These are phyloP conservation scores for Purshia tridentata DNA, from an alignment of 306 rosid genomes.

Conservation along the genomic window DNA sequence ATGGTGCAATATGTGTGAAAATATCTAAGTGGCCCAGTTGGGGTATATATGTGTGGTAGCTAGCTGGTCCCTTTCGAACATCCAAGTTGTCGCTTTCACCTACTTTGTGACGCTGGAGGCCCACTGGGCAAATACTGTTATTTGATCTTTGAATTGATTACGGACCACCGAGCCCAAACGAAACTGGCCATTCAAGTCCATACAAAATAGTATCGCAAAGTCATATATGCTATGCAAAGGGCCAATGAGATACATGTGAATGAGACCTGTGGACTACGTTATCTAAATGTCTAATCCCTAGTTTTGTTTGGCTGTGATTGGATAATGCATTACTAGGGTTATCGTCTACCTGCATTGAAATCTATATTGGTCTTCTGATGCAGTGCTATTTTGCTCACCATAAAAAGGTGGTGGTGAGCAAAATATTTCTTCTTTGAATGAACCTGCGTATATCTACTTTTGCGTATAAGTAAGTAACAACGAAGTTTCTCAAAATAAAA, in stretches of 20 bases:
- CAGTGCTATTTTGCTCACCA: not conserved
- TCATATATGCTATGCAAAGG: not conserved
- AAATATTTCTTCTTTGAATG: too few relatives aligned
- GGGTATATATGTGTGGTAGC: too few relatives aligned
- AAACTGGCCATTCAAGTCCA: slow-evolving; percentile 7
- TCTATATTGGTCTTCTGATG: not conserved
- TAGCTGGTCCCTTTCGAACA: slow-evolving; percentile 3
- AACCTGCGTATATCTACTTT: not conserved
- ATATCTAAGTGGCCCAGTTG: slow-evolving; percentile 4
- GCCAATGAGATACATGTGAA: not conserved
- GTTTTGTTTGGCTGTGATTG: slow-evolving; percentile 1
- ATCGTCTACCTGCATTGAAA: not conserved
- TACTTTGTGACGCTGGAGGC: not conserved
- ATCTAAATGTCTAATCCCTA: not conserved
- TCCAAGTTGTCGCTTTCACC: not conserved
- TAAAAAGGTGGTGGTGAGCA: too few relatives aligned
- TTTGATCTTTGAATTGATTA: not conserved
- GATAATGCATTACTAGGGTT: not conserved
- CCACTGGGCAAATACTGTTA: not conserved
- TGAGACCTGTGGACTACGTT: not conserved
- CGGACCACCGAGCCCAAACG: not conserved
- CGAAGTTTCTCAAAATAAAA: slow-evolving; percentile 8
- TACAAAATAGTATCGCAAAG: not conserved
- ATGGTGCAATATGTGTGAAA: not conserved
- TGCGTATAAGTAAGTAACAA: not conserved